These are phyloP conservation scores for Chenopodium quinoa DNA, from an alignment of 148 eudicot genomes.

Conservation along the genomic window DNA sequence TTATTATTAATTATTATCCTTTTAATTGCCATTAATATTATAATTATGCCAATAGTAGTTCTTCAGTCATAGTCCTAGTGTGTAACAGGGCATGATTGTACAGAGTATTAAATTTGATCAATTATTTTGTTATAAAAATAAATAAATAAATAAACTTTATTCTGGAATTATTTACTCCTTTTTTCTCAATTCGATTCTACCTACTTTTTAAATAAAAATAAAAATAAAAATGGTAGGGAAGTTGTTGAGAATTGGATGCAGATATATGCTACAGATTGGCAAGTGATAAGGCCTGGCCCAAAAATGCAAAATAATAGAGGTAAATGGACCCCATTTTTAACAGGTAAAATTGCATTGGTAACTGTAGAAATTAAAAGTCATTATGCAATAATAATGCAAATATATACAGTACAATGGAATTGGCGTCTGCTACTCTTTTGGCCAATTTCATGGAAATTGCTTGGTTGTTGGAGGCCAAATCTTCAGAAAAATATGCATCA, in stretches of 20 bases:
- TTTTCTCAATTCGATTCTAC: not conserved
- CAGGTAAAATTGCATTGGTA: not conserved
- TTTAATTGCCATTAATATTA: not conserved
- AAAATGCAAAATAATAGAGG: not conserved
- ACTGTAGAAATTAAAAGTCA: not conserved
- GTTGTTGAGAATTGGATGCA: conserved; percentile 21
- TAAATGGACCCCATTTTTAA: not conserved
- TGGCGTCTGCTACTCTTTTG: not conserved
- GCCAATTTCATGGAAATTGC: not conserved
- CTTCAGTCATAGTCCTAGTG: conserved; percentile 19
- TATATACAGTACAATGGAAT: not conserved
- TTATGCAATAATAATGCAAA: too few relatives aligned
- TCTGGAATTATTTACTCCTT: not conserved
- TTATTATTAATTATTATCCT: too few relatives aligned
- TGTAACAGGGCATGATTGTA: not conserved
- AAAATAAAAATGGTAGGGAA: not conserved
- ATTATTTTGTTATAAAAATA: not conserved
- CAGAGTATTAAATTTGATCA: conserved; percentile 1
- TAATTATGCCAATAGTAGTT: conserved; percentile 4
- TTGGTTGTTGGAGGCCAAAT: not conserved
- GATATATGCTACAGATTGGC: not conserved
- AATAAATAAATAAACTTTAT: not conserved
- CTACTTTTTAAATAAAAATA: not conserved
- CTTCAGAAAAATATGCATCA: not conserved
- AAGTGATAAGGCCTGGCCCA: not conserved